Evolutionary conservation across 495 filamentous ascomycete genomes (phyloP).

Genomic region (Pseudevernia furfuracea): DNA sequence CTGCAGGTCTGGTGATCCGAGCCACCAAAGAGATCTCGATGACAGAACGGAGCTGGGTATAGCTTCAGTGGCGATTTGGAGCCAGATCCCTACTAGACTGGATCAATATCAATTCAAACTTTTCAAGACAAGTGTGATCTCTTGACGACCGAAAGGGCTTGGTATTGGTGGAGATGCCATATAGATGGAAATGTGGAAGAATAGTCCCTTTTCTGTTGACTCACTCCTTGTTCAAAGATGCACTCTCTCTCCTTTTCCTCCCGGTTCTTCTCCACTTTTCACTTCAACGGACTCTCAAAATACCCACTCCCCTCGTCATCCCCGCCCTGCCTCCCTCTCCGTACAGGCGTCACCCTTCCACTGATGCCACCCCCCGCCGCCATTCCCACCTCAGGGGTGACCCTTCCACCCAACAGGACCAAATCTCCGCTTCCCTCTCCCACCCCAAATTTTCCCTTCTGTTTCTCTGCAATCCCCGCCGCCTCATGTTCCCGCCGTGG

Average conservation of each 20-base stretch:
- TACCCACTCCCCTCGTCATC: constrained; percentile 19
- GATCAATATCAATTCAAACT: not conserved
- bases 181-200: not conserved
- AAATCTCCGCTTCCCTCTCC: constrained; percentile 9
- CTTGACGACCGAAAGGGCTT: not conserved
- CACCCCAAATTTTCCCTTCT: constrained; percentile 4
- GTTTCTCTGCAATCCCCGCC: not conserved
- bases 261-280: not conserved
- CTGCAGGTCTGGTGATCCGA: not conserved
- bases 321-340: constrained; percentile 9
- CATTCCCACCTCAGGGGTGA: constrained; percentile 23
- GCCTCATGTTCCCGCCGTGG: constrained; percentile 43
- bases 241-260: not conserved
- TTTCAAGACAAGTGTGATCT: not conserved
- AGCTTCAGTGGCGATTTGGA: not conserved
- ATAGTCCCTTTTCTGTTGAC: not conserved
- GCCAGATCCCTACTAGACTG: not conserved
- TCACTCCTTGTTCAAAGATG: not conserved
- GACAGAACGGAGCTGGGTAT: too few species aligned
- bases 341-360: constrained; percentile 20
- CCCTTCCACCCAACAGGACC: constrained; percentile 18
- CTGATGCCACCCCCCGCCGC: constrained; percentile 17
- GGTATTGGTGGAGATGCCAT: not conserved
- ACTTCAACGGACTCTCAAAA: constrained; percentile 30
- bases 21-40: too few species aligned